Base-by-base conservation (phyloP, 768 basidiomycete genomes). In the Lentinus tigrinus region DNA sequence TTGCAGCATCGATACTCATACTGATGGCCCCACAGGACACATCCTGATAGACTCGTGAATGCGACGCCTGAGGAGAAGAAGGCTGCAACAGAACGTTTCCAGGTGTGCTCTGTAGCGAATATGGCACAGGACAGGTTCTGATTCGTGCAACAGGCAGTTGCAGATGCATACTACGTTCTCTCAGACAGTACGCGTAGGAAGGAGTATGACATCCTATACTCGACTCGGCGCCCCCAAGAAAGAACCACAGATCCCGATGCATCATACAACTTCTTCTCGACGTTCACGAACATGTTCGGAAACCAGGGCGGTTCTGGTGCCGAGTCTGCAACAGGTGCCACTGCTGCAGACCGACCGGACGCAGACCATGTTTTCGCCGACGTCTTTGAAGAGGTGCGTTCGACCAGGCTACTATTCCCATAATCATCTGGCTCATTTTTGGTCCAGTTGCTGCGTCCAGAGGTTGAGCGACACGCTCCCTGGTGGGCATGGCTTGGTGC, bases 161-260 rank as follows among this genome's bases (percentile, higher is more conserved):
- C 95, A 52, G 95, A 97, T 72, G 94, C 94, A 17, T 96, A 96
- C 74, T 97, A 92, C 70, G 90, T 95, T 26, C 83, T 98, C 37
- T 93, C 91, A 3, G 93, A 97, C 72, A 73, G 85, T 4, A 78
- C 79, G 42, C 79, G 89, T 56, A 82, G 88, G 57, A 77, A 72
- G 66, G 89, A 93, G 72, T 93, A 93, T 62, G 91, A 93, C 63
- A 62, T 63, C 0, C 72, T 92, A 0, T 88, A 88, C 67, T 72
- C 75, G n/a, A 79, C 84, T 8, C 82, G 81, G 50, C 61, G 79
- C 8, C 66, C 70, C 17, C 68, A 75, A 34, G 83, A 85, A 63
- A 81, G 75, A 51, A 82, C 85, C 13, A 75, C 75, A 19, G 84
- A 89, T 62, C 88, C 92, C 1, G 78, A 77, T 46, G 82, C 90